Evolutionary conservation across 2,329 filamentous ascomycete genomes (phyloP).

Genomic region (Cladosporium sp.): DNA sequence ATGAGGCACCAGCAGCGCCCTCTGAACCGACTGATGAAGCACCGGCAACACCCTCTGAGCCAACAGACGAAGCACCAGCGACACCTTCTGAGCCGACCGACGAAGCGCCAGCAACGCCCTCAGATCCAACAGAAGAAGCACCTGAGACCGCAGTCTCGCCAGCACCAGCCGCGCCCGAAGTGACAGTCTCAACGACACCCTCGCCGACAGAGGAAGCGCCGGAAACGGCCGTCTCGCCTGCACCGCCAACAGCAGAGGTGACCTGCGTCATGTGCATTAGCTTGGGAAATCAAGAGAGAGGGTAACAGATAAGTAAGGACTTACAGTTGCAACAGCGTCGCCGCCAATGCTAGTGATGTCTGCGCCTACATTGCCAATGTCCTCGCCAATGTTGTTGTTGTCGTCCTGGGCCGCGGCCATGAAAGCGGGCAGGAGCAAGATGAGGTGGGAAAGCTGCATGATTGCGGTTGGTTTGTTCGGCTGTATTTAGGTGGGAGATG

Average conservation of each 20-base stretch:
- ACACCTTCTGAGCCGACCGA: neutral
- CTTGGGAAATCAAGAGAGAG: neutral
- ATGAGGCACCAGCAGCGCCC: neutral
- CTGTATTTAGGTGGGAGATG: no score
- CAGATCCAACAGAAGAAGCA: neutral
- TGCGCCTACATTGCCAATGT: constrained; percentile 11
- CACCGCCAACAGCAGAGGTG: constrained; percentile 5
- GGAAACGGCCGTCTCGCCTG: neutral
- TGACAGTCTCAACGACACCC: neutral
- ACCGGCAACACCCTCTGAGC: neutral
- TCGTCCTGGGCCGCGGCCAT: constrained; percentile 18
- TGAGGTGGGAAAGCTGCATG: constrained; percentile 22
- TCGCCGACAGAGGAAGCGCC: neutral
- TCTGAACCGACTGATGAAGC: neutral
- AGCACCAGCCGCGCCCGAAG: neutral
- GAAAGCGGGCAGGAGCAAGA: constrained; percentile 19
- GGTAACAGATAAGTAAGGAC: neutral
- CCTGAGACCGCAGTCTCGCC: neutral
- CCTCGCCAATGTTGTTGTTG: neutral
- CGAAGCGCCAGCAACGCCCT: neutral
- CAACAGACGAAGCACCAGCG: neutral
- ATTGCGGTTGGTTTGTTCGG: constrained; percentile 1
- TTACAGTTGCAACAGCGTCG: neutral
- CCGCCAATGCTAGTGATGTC: constrained; percentile 16
- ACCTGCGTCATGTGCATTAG: neutral